phyloP scores from a whole-genome alignment of 768 basidiomycete species.

The Boletus rubescentipes region DNA sequence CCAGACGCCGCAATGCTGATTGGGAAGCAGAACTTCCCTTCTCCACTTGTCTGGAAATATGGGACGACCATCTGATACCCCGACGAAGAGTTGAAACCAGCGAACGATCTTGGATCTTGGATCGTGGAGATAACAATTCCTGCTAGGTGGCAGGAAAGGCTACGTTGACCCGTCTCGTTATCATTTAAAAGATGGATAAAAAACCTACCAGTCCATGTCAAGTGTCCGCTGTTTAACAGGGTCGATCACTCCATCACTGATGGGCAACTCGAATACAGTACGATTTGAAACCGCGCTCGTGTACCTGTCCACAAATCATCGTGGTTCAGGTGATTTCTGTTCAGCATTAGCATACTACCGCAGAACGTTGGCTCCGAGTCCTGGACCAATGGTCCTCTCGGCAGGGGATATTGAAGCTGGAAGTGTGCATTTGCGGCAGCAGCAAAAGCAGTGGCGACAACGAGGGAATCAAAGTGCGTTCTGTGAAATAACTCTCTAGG shows the following conservation, averaged over 20 bases:
- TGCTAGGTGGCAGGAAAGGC: slow-evolving; percentile 34
- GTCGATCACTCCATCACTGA: slow-evolving; percentile 58
- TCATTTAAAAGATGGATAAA: background rate
- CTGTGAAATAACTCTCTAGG: background rate
- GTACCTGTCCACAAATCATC: slow-evolving; percentile 59
- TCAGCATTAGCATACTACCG: slow-evolving; percentile 30
- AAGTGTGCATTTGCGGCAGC: slow-evolving; percentile 68
- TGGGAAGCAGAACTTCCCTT: slow-evolving; percentile 66
- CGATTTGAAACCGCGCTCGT: slow-evolving; percentile 49
- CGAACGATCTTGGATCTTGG: slow-evolving; percentile 60
- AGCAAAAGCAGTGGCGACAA: slow-evolving; percentile 39
- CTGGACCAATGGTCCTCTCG: slow-evolving; percentile 68
- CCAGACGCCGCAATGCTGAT: slow-evolving; percentile 55
- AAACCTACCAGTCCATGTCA: slow-evolving; percentile 51
- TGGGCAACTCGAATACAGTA: slow-evolving; percentile 68
- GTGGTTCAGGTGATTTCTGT: background rate
- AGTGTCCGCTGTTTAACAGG: slow-evolving; percentile 69
- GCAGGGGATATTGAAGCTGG: slow-evolving; percentile 71
- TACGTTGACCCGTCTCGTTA: slow-evolving; percentile 1
- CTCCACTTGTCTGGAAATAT: slow-evolving; percentile 50
- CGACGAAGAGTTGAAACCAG: slow-evolving; percentile 53
- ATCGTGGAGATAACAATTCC: slow-evolving; percentile 54
- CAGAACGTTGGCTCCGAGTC: slow-evolving; percentile 62
- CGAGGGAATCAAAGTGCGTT: slow-evolving; percentile 38
- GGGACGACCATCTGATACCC: slow-evolving; percentile 39